These are phyloP conservation scores for Inga leiocalycina DNA, from an alignment of 306 rosid genomes.

Conservation along the genomic window DNA sequence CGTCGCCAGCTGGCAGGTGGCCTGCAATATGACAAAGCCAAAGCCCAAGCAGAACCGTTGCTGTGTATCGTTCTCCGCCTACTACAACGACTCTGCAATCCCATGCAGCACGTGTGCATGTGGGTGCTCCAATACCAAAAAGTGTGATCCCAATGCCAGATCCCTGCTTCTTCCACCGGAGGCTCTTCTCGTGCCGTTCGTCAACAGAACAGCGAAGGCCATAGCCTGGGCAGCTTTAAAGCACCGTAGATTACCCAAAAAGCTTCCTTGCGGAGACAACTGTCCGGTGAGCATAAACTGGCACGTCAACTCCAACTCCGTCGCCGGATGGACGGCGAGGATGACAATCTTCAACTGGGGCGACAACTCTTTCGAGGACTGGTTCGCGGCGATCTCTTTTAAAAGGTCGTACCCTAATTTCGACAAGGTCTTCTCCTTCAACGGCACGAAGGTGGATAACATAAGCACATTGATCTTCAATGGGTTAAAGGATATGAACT, in stretches of 20 bases:
- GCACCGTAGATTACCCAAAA: conserved; percentile 41
- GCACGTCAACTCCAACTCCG: conserved; percentile 70
- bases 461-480: conserved; percentile 60
- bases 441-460: conserved; percentile 62
- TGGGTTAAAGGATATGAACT: conserved; percentile 65
- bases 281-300: conserved; percentile 86
- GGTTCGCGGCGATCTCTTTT: conserved; percentile 70
- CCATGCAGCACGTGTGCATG: conserved; percentile 93
- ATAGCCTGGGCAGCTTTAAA: conserved; percentile 77
- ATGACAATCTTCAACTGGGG: conserved; percentile 86
- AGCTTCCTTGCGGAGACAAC: conserved; percentile 72
- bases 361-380: conserved; percentile 50
- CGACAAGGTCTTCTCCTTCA: conserved; percentile 71
- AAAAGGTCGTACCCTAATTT: conserved; percentile 48
- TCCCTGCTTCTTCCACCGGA: conserved; percentile 65
- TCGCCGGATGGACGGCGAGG: conserved; percentile 81
- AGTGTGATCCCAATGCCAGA: conserved; percentile 45
- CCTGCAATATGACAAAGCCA: conserved; percentile 73
- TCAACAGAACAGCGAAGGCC: conserved; percentile 57
- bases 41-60: conserved; percentile 54
- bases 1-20: conserved; percentile 79
- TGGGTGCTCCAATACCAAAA: conserved; percentile 49
- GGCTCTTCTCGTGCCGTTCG: conserved; percentile 76
- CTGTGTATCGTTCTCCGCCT: conserved; percentile 82
- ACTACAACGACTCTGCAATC: conserved; percentile 67